Conservation (phyloP, 2,329 filamentous ascomycete genomes). For the Huntiella abstrusa region DNA sequence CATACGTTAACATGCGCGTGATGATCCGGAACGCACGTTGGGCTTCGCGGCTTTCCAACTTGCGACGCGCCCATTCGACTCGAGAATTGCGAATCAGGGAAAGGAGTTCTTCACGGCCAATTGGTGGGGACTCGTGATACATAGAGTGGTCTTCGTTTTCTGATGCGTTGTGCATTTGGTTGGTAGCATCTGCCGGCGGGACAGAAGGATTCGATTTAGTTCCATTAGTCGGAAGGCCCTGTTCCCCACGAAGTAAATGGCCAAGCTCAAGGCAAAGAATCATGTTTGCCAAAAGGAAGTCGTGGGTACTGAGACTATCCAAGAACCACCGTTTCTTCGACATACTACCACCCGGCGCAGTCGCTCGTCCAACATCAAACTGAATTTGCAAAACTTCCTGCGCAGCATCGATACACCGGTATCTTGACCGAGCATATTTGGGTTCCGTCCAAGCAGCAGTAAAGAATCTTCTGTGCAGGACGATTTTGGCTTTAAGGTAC, state of each 20-base stretch:
- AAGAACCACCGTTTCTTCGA: constrained; percentile 24
- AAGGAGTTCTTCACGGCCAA: constrained; percentile 15
- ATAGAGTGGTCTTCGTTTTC: no score
- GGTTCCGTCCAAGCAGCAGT: constrained; percentile 18
- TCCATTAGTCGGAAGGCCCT: background rate
- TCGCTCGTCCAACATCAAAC: constrained; percentile 22
- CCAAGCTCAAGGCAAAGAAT: constrained; percentile 24
- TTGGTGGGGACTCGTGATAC: constrained; percentile 7
- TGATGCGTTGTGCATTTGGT: background rate
- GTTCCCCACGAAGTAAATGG: constrained; percentile 9
- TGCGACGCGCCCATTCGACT: constrained; percentile 15
- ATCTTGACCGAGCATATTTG: constrained; percentile 22
- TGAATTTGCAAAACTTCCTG: constrained; percentile 25
- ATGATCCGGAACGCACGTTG: constrained; percentile 17
- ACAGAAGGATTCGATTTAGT: background rate
- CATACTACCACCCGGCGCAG: constrained; percentile 22
- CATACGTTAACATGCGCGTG: constrained; percentile 17
- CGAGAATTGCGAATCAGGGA: constrained; percentile 16
- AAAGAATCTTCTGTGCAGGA: constrained; percentile 26
- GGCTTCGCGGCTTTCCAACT: constrained; percentile 15
- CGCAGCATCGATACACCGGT: constrained; percentile 26
- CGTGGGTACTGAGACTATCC: constrained; percentile 23
- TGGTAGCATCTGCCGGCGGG: background rate
- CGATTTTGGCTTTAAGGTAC: constrained; percentile 29
- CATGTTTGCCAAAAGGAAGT: constrained; percentile 29